Evolutionary conservation across 2,329 filamentous ascomycete species (phyloP).

Genomic region (Drechslerella stenobrocha): DNA sequence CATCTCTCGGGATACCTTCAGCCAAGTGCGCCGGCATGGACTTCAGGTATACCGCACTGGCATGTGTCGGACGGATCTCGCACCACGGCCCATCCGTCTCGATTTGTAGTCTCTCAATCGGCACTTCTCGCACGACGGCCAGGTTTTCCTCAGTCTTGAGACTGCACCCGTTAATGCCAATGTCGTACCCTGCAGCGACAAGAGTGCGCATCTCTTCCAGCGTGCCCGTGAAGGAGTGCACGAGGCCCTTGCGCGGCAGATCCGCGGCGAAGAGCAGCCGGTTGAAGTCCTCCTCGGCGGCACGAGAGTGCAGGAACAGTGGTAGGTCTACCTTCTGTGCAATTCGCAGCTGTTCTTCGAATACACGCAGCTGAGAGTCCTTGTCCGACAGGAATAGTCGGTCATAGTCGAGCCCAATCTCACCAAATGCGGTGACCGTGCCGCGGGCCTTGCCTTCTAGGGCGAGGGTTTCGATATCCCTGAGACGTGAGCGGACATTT

Average conservation of each 20-base stretch:
- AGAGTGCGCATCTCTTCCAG: conserved; percentile 79
- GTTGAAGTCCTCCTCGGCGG: conserved; percentile 83
- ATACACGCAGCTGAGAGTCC: conserved; percentile 79
- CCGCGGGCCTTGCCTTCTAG: conserved; percentile 62
- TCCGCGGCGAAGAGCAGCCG: conserved; percentile 61
- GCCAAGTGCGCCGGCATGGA: conserved; percentile 70
- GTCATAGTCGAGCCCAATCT: conserved; percentile 96
- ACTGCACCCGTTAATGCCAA: conserved; percentile 95
- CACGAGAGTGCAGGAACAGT: conserved; percentile 88
- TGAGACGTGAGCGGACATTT: conserved; percentile 56
- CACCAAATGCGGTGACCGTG: conserved; percentile 79
- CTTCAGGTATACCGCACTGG: conserved; percentile 68
- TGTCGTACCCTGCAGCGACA: conserved; percentile 77
- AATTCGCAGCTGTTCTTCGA: conserved; percentile 77
- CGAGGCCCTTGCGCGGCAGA: conserved; percentile 69
- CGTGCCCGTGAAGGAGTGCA: conserved; percentile 93
- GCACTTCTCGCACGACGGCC: conserved; percentile 76
- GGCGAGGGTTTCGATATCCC: conserved; percentile 68
- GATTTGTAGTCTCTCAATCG: conserved; percentile 79
- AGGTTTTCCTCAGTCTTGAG: conserved; percentile 94
- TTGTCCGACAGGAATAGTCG: conserved; percentile 79
- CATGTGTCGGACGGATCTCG: conserved; percentile 86
- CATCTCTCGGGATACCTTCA: conserved; percentile 69
- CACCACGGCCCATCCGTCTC: conserved; percentile 99
- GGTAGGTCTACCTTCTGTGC: conserved; percentile 77